Evolutionary conservation across 305 asterid genomes (phyloP), one percentile per base, ranked within the genome.

Genomic region (Nicotiana rustica): DNA sequence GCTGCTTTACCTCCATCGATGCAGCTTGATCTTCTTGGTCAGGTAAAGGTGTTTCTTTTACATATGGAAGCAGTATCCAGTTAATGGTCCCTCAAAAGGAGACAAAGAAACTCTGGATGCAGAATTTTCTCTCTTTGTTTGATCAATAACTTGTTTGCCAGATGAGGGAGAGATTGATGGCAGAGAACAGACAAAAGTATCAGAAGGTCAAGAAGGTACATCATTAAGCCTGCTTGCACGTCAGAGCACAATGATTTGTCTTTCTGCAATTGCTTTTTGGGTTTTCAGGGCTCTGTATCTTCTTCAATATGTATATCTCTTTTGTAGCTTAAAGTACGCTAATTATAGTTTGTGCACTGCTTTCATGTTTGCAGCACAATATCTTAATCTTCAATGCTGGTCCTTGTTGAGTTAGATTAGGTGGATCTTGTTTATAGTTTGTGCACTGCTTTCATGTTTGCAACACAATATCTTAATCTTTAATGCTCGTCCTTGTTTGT

Each of bases 111-210:
- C 17, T 33, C 18, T 56, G 31, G 56, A 17, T n/a, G 0, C 33
- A 36, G 86, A 14, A 52, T 19, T 79, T 75, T 68, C 68, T 14
- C 41, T 77, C 83, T 67, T 61, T 78, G 78, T 79, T 47, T 75
- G 55, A 84, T 82, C 35, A 47, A 78, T 83, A 81, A 81, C 83
- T 79, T 91, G 66, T 83, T 85, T 64, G 86, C 85, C 88, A 97
- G 99, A 97, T 95, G 99, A 93, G 99, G 87, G 99, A 97, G 91
- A 92, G 98, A 82, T 88, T 95, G 88, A 95, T 97, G 98, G 99
- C 99, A n/a, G 99, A 95, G 90, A 97, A 95, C 87, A 91, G 99
- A 82, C 97, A 93, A 85, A 93, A 91, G 91, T 97, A 97, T 90
- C 99, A 97, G 88, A 92, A 93, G 88, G 97, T 97, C 81, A 97